Conservation (phyloP, 2,329 filamentous ascomycete genomes). For the Colletotrichum cereale region DNA sequence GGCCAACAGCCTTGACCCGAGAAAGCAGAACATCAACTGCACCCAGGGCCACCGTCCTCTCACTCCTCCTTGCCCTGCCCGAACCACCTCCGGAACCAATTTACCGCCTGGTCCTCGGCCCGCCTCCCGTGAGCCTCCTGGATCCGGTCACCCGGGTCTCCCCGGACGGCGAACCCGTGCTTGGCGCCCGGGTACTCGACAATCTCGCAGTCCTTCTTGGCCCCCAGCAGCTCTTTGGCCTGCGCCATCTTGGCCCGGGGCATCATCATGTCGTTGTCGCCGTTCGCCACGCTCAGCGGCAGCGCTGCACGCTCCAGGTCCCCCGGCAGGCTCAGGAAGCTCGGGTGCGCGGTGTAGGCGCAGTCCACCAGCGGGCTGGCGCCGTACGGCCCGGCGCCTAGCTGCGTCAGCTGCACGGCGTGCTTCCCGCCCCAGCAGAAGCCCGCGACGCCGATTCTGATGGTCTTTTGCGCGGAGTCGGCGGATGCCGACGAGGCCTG, state of each 20-base stretch:
- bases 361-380: conserved; percentile 61
- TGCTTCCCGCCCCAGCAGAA: conserved; percentile 76
- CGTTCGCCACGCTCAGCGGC: conserved; percentile 62
- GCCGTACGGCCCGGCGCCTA: conserved; percentile 42
- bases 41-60: neutral
- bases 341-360: conserved; percentile 67
- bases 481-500: neutral
- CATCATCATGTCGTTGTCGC: conserved; percentile 58
- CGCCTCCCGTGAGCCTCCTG: conserved; percentile 44
- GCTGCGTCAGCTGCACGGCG: conserved; percentile 55
- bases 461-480: conserved; percentile 3
- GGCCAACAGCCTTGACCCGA: neutral
- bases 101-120: conserved; percentile 47
- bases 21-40: neutral
- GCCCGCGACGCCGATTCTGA: conserved; percentile 64
- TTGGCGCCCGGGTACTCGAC: conserved; percentile 47
- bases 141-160: conserved; percentile 43
- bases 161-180: conserved; percentile 48
- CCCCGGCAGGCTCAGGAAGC: conserved; percentile 57
- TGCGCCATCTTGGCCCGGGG: conserved; percentile 47
- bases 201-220: conserved; percentile 46
- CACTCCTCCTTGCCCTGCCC: conserved; percentile 8
- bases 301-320: conserved; percentile 60
- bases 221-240: conserved; percentile 52
- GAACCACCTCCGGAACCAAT: conserved; percentile 46